phyloP scores from a whole-genome alignment of 352 stramenopile species.

The Globisporangium polare region DNA sequence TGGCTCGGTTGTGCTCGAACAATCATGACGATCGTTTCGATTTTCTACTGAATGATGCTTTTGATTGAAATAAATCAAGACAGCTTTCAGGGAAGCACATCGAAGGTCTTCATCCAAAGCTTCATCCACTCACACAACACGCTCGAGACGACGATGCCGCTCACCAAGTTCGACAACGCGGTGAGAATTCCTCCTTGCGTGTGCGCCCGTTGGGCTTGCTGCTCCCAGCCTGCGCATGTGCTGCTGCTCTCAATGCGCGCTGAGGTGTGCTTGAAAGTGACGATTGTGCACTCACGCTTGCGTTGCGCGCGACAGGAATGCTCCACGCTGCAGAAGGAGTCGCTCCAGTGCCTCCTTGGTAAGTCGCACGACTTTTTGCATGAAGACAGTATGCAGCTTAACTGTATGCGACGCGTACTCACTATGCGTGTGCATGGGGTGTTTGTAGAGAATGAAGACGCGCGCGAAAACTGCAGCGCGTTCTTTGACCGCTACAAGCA shows the following conservation, averaged over 20 bases:
- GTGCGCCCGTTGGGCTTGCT: too few species aligned
- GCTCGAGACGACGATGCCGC: background rate
- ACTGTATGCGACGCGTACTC: background rate
- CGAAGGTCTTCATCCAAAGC: too few species aligned
- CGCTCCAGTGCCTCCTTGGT: conserved; percentile 65
- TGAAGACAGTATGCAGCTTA: background rate
- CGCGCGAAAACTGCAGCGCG: conserved; percentile 36
- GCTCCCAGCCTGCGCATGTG: background rate
- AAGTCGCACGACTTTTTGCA: background rate
- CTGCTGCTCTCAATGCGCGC: background rate
- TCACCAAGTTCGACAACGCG: conserved; percentile 46
- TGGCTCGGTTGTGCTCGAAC: too few species aligned
- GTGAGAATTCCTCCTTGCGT: conserved; percentile 14
- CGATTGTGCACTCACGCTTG: background rate
- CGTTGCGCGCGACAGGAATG: conserved; percentile 39
- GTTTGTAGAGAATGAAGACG: conserved; percentile 42
- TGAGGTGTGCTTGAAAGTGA: background rate
- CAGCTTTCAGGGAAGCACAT: too few species aligned
- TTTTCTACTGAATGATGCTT: background rate
- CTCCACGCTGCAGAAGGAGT: conserved; percentile 61
- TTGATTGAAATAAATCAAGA: too few species aligned
- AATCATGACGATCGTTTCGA: background rate
- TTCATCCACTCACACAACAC: too few species aligned
- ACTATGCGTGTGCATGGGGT: background rate
- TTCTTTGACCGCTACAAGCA: conserved; percentile 74